A percentile compares a stretch with the other conserved stretches of the same genome.
Conservation (phyloP, 2,329 filamentous ascomycete genomes). For the Lachnellula suecica region DNA sequence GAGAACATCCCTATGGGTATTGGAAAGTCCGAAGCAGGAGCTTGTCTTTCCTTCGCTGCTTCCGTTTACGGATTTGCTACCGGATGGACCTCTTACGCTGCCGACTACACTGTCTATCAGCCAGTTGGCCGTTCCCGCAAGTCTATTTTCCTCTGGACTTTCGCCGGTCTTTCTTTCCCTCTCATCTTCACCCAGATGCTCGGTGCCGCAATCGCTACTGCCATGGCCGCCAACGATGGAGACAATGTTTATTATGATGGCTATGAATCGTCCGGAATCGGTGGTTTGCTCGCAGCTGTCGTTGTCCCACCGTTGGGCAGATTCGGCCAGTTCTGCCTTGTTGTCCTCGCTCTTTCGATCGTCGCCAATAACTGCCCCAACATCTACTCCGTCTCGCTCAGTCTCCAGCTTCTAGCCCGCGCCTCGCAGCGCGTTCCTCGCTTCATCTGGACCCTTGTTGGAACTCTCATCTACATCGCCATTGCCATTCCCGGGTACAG, state of each 20-base stretch:
- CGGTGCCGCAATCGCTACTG: constrained; percentile 68
- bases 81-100: constrained; percentile 73
- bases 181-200: constrained; percentile 74
- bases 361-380: constrained; percentile 72
- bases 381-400: constrained; percentile 69
- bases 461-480: constrained; percentile 62
- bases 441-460: constrained; percentile 65
- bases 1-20: constrained; percentile 55
- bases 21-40: constrained; percentile 59
- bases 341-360: constrained; percentile 65
- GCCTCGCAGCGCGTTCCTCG: constrained; percentile 62
- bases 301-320: constrained; percentile 61
- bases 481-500: constrained; percentile 69
- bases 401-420: constrained; percentile 62
- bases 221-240: constrained; percentile 53
- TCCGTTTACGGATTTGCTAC: constrained; percentile 68
- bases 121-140: constrained; percentile 56
- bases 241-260: constrained; percentile 54
- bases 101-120: constrained; percentile 81
- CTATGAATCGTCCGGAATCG: constrained; percentile 57
- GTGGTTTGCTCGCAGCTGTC: constrained; percentile 66
- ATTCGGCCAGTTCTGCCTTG: constrained; percentile 72
- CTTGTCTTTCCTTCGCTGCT: constrained; percentile 63
- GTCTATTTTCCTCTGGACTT: constrained; percentile 69
- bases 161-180: constrained; percentile 66